phyloP scores from a whole-genome alignment of 768 basidiomycete genomes.

The Dioszegia crocea region DNA sequence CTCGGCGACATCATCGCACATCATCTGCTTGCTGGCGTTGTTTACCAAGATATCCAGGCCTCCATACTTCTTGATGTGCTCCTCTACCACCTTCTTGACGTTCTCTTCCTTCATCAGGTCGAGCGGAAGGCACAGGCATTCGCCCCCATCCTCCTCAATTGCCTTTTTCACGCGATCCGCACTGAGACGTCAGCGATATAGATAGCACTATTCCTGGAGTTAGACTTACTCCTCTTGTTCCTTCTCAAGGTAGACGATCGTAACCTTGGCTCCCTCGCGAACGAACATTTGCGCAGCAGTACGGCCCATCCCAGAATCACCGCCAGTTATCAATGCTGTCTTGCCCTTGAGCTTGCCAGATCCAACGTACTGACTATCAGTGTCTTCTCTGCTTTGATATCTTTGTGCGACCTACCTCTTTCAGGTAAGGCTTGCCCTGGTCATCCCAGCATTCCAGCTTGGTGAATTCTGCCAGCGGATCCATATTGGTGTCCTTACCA shows the following conservation, averaged over 20 bases:
- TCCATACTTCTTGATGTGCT: constrained; percentile 53
- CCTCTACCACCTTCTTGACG: constrained; percentile 55
- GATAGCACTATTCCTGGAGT: background rate
- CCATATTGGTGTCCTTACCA: constrained; percentile 56
- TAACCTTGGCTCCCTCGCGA: constrained; percentile 53
- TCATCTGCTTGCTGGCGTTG: constrained; percentile 53
- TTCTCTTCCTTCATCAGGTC: constrained; percentile 54
- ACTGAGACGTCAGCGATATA: constrained; percentile 4
- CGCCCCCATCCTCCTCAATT: constrained; percentile 53
- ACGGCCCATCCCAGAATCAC: constrained; percentile 44
- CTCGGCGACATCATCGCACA: constrained; percentile 54
- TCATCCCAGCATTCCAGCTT: constrained; percentile 56
- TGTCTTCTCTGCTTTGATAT: too few relatives aligned
- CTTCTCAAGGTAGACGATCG: constrained; percentile 56
- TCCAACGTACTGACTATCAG: constrained; percentile 53
- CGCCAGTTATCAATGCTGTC: constrained; percentile 45
- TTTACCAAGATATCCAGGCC: constrained; percentile 60
- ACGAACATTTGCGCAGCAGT: constrained; percentile 49
- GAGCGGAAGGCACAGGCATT: constrained; percentile 42
- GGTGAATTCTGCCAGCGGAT: constrained; percentile 49
- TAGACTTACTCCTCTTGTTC: constrained; percentile 56
- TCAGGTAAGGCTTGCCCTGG: constrained; percentile 55
- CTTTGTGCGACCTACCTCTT: constrained; percentile 43
- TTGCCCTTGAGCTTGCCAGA: constrained; percentile 54
- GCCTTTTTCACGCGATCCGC: constrained; percentile 51